Percentiles rank a stretch among this genome's conserved stretches.
These are phyloP conservation scores for Gloeophyllum trabeum DNA, from an alignment of 768 basidiomycete species.

Conservation along the genomic window DNA sequence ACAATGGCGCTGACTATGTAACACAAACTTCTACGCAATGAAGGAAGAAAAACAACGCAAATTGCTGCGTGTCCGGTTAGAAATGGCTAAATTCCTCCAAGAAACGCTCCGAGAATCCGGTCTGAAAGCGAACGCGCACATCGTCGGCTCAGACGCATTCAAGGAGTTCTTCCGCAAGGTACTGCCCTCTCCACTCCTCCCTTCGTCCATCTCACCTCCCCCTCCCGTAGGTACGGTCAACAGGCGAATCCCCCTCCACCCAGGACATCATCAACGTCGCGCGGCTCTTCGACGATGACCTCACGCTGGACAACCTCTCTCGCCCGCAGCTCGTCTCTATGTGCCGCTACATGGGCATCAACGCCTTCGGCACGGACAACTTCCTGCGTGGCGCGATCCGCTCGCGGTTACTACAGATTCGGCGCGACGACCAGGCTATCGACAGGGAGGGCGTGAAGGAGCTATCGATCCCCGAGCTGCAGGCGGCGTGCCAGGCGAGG, in stretches of 20 bases:
- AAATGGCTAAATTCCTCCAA: conserved; percentile 99
- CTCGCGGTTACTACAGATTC: conserved; percentile 66
- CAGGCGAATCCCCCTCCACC: conserved; percentile 86
- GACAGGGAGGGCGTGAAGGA: conserved; percentile 82
- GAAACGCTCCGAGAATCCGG: conserved; percentile 94
- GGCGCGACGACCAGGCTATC: conserved; percentile 91
- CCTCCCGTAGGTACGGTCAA: conserved; percentile 67
- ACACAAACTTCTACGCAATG: background rate
- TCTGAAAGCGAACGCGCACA: conserved; percentile 85
- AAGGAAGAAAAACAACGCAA: conserved; percentile 98
- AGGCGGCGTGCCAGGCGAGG: conserved; percentile 86
- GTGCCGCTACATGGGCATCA: conserved; percentile 96
- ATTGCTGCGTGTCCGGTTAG: conserved; percentile 83
- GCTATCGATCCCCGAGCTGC: conserved; percentile 84
- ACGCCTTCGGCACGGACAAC: conserved; percentile 98
- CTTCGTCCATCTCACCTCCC: background rate
- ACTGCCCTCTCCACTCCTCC: conserved; percentile 4
- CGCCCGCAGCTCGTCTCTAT: conserved; percentile 97
- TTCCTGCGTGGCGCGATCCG: conserved; percentile 91
- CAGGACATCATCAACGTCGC: conserved; percentile 90
- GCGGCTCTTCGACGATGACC: conserved; percentile 93
- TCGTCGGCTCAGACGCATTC: conserved; percentile 91
- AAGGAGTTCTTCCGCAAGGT: conserved; percentile 99
- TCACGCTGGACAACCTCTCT: conserved; percentile 95
- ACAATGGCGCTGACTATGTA: background rate